Evolutionary conservation across 495 filamentous ascomycete species (phyloP), one percentile per base, ranked within the genome.

Genomic region (Collariella sp.): DNA sequence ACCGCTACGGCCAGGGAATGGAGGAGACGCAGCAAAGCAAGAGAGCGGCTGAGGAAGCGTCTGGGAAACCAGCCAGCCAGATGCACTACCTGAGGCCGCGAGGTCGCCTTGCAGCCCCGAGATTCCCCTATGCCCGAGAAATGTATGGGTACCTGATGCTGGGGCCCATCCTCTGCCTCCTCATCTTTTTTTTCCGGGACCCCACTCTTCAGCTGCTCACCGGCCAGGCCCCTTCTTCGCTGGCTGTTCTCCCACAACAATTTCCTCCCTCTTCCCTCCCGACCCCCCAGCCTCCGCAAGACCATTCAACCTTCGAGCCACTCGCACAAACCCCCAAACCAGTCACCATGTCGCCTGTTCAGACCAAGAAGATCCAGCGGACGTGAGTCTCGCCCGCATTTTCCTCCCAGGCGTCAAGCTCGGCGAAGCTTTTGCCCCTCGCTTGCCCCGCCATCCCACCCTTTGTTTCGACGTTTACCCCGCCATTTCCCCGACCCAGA

Each of bases 311-410:
- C 58, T 61, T 62, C 56, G 59, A 64, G 52, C 36, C 38, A 29
- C 49, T 56, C 43, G 48, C 57, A 18, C 61, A 67, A 60, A 41
- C 67, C 72, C 71, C 70, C 57, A 38, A 59, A 58, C 29, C 59
- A 72, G 62, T 68, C 75, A 88, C 79, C 74, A 91, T 91, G 88
- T 80, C 89, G 67, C 72, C 77, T 72, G n/a, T n/a, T n/a, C n/a
- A n/a, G n/a, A n/a, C n/a, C n/a, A n/a, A n/a, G n/a, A n/a, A n/a
- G n/a, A 63, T 66, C 58, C 91, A 97, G 75, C 89, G 95, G 81
- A 97, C 91, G 91, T 97, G 75, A 76, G 90, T 83, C 49, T 34
- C 45, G 46, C 23, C 52, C 16, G 5, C 48, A 18, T 5, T 35
- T 23, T 45, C 33, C 20, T 51, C 38, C 41, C 50, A 16, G n/a